Base-by-base conservation (phyloP, 768 basidiomycete species). In the Phanerodontia chrysosporium region DNA sequence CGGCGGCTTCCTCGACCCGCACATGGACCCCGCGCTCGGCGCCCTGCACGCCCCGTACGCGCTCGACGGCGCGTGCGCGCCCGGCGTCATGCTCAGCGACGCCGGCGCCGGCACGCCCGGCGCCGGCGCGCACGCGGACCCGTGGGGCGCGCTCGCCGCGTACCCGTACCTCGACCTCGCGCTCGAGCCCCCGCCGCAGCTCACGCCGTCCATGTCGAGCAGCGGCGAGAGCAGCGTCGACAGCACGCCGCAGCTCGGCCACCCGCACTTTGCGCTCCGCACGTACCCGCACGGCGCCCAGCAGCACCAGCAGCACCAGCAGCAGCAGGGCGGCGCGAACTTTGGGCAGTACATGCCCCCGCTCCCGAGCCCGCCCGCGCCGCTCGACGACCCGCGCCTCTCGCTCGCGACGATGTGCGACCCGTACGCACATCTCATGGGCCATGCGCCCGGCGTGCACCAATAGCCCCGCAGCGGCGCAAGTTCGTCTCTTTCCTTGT, bases 401-500 rank as follows among this genome's bases (percentile, higher is more conserved):
- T 45, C 55, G 22, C 42, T 58, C 27, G 52, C 45, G 36, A n/a
- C n/a, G n/a, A 57, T 62, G 28, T 62, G 57, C 49, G 61, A 62
- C 52, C 52, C 49, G 36, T 55, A 58, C 46, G 21, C 39, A 18
- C 39, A 42, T 42, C 39, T 42, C 39, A 42, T 42, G 10, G 39
- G 39, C 8, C 39, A 42, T 18, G 18, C 32, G 32, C 32, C 22
- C 18, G 30, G 22, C 53, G 39, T 42, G 39, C 18, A 8, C 10
- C 39, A 42, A 42, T 42, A 18, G 18, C 18, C 4, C 39, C 32
- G 32, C 32, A 35, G 7, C 25, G n/a, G 35, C 39, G 36, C 24
- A n/a, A n/a, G n/a, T n/a, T n/a, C n/a, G n/a, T n/a, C n/a, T n/a
- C n/a, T n/a, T n/a, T n/a, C n/a, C n/a, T n/a, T n/a, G n/a, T n/a